Percentiles rank a stretch among this genome's conserved stretches.
phyloP scores from a whole-genome alignment of 2,329 filamentous ascomycete genomes.

The Penicillium sp. region DNA sequence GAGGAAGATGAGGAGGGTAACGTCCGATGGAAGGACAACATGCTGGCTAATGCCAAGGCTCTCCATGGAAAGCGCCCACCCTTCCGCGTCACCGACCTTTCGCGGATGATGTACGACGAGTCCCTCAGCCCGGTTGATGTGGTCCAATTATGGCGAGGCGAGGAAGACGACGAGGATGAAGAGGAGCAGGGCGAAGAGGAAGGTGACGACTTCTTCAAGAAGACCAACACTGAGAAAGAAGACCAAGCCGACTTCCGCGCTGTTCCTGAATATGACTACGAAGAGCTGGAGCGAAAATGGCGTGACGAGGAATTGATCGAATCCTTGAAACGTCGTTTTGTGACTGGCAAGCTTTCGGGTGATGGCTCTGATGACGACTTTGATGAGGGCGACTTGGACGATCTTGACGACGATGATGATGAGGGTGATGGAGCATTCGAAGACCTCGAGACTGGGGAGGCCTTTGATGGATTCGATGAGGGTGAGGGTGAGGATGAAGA shows the following conservation, averaged over 20 bases:
- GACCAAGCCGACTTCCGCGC: slow-evolving; percentile 65
- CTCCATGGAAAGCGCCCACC: slow-evolving; percentile 65
- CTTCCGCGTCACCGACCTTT: slow-evolving; percentile 76
- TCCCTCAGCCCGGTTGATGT: slow-evolving; percentile 70
- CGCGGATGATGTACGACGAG: slow-evolving; percentile 82
- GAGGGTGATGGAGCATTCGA: slow-evolving; percentile 79
- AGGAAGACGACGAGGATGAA: slow-evolving; percentile 55
- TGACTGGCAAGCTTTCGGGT: slow-evolving; percentile 59
- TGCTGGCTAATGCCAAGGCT: slow-evolving; percentile 67
- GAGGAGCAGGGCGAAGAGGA: slow-evolving; percentile 56
- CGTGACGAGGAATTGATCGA: slow-evolving; percentile 72
- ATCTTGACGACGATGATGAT: slow-evolving; percentile 54
- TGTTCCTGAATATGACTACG: slow-evolving; percentile 74
- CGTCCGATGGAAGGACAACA: slow-evolving; percentile 84
- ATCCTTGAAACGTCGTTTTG: slow-evolving; percentile 67
- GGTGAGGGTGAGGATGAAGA: slow-evolving; percentile 45
- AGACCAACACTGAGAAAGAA: slow-evolving; percentile 47
- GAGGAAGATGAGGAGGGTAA: slow-evolving; percentile 64
- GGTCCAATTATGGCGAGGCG: slow-evolving; percentile 72
- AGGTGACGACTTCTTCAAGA: slow-evolving; percentile 61
- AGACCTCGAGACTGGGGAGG: slow-evolving; percentile 74
- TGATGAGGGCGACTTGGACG: slow-evolving; percentile 48
- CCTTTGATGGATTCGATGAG: slow-evolving; percentile 36
- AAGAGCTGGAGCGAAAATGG: slow-evolving; percentile 80
- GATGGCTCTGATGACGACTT: slow-evolving; percentile 51